Evolutionary conservation across 225 moss, liverwort and hornwort genomes (phyloP).

Genomic region (Pleurozium schreberi): DNA sequence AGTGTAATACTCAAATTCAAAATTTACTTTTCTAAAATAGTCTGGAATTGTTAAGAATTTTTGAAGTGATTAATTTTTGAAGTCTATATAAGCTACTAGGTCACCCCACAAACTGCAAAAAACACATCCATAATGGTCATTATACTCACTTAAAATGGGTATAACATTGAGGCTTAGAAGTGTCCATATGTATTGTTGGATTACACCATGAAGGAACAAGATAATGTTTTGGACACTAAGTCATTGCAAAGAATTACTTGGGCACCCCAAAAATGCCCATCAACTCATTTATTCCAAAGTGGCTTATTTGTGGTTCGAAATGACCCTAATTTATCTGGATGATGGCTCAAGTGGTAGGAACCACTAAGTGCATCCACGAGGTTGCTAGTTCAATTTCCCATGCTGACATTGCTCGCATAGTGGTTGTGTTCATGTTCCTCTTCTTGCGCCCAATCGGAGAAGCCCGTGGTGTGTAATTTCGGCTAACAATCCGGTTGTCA

Average conservation of each 20-base stretch:
- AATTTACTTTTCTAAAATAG: fast-evolving
- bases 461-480: too few relatives aligned
- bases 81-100: neutral
- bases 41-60: neutral
- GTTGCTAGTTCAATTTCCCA: too few relatives aligned
- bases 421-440: too few relatives aligned
- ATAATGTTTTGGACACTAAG: fast-evolving
- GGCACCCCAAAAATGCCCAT: neutral
- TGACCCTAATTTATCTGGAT: too few relatives aligned
- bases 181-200: neutral
- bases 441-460: too few relatives aligned
- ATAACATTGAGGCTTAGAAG: fast-evolving
- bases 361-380: too few relatives aligned
- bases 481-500: too few relatives aligned
- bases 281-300: neutral
- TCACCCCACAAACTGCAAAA: fast-evolving
- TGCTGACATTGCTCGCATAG: too few relatives aligned
- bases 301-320: too few relatives aligned
- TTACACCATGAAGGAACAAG: neutral
- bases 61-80: neutral
- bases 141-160: neutral
- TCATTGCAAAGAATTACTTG: neutral
- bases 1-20: too few relatives aligned
- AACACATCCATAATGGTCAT: neutral
- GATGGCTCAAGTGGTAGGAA: too few relatives aligned